phyloP scores from a whole-genome alignment of 2,329 filamentous ascomycete species.

The Fusarium nanum region DNA sequence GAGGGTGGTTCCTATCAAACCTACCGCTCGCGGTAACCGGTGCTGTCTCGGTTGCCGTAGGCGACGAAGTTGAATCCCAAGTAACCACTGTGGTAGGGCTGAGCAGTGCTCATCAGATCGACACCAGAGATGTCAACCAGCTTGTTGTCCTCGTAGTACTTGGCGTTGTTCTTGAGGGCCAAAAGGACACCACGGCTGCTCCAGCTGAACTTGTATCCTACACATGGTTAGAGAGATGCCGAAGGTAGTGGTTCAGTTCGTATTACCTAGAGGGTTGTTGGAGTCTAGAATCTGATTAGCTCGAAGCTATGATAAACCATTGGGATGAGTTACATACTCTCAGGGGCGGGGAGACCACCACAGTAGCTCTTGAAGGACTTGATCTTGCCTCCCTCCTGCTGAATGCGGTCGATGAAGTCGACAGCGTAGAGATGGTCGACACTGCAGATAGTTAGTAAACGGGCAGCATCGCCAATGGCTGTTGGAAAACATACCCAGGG shows the following conservation, averaged over 20 bases:
- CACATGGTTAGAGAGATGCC: neutral
- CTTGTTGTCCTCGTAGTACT: slow-evolving; percentile 83
- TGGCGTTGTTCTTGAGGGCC: slow-evolving; percentile 86
- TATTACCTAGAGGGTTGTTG: slow-evolving; percentile 79
- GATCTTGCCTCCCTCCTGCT: slow-evolving; percentile 87
- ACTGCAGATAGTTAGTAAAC: slow-evolving; percentile 7
- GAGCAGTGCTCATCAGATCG: slow-evolving; percentile 86
- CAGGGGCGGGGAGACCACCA: slow-evolving; percentile 75
- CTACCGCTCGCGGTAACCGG: slow-evolving; percentile 87
- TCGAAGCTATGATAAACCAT: neutral
- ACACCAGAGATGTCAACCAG: slow-evolving; percentile 69
- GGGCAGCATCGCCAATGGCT: neutral
- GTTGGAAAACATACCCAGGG: slow-evolving; percentile 34
- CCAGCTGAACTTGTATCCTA: slow-evolving; percentile 73
- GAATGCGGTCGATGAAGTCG: slow-evolving; percentile 89
- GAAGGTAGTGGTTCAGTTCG: neutral
- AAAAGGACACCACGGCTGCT: slow-evolving; percentile 83
- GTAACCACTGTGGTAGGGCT: slow-evolving; percentile 87
- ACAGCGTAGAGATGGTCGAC: slow-evolving; percentile 73
- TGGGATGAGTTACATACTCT: slow-evolving; percentile 52
- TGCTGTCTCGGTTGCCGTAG: slow-evolving; percentile 93
- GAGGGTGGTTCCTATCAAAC: neutral
- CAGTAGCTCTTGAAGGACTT: slow-evolving; percentile 85
- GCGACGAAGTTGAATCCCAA: slow-evolving; percentile 87
- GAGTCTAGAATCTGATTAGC: slow-evolving; percentile 60